Conservation (phyloP, 768 basidiomycete species). For the Suillus bovinus region DNA sequence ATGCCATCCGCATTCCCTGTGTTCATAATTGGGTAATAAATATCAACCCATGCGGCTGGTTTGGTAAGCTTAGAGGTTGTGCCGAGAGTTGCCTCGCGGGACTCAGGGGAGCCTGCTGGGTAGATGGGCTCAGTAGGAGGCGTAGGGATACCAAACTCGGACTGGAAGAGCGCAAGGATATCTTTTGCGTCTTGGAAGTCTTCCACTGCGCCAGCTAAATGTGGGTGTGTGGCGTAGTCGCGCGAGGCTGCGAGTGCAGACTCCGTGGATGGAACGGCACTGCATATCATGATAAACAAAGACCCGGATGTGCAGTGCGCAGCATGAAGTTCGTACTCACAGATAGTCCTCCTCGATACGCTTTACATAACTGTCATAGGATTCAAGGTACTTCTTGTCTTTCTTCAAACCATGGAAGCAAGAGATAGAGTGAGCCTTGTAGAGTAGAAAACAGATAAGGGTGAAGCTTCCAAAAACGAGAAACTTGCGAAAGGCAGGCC, state of each 20-base stretch:
- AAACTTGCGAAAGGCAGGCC: constrained; percentile 8
- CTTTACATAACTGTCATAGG: constrained; percentile 17
- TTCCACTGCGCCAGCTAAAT: constrained; percentile 65
- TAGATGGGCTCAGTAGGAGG: constrained; percentile 54
- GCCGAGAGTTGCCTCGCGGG: constrained; percentile 64
- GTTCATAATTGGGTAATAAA: constrained; percentile 88
- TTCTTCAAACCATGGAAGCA: not conserved
- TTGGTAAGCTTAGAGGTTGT: constrained; percentile 45
- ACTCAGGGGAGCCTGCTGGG: constrained; percentile 65
- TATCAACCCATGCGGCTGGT: constrained; percentile 80
- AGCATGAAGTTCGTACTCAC: constrained; percentile 25
- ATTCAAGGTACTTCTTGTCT: not conserved
- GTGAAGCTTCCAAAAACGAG: constrained; percentile 11
- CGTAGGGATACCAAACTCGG: constrained; percentile 53
- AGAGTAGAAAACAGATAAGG: constrained; percentile 16
- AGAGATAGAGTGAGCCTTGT: constrained; percentile 7
- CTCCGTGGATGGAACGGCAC: constrained; percentile 55
- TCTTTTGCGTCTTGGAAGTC: constrained; percentile 65
- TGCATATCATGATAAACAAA: constrained; percentile 22
- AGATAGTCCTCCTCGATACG: constrained; percentile 35
- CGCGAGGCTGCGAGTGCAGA: constrained; percentile 61
- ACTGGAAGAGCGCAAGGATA: constrained; percentile 68
- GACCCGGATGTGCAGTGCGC: not conserved
- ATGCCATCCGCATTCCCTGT: constrained; percentile 60
- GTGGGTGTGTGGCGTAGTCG: constrained; percentile 65